Base-by-base conservation (phyloP, 176 grass and related monocot species). In the Melocanna baccifera region DNA sequence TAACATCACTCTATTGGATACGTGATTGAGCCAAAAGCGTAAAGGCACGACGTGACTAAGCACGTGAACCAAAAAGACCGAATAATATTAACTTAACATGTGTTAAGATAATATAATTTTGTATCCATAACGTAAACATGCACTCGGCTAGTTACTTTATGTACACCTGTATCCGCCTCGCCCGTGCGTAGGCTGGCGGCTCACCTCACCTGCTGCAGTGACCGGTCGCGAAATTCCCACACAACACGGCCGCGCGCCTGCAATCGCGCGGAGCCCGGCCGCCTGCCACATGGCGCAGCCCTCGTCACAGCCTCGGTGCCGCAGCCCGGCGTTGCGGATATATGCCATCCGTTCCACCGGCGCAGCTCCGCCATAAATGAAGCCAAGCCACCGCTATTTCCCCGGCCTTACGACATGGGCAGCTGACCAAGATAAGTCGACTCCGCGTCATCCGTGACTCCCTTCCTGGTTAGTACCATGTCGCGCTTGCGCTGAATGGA, bases 21-120 rank as follows among this genome's bases (percentile, higher is more conserved):
- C 4, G 2, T 36, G 4, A 36, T 0, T 4, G 4, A 36, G 34
- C 34, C 4, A 0, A 36, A 36, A 0, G 4, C 34, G 4, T 0
- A 0, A 4, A 36, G 34, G 4, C 4, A 36, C 0, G 34, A 34
- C 4, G 0, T 34, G 32, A 34, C 0, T 0, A 3, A 34, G 32
- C 3, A 4, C 0, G 2, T 34, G 4, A 2, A 4, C 0, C 32
- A 4, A 34, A 4, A 0, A 34, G 34, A 34, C 4, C 34, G 4
- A 34, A 34, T 34, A 34, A 34, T 36, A 0, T 36, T 36, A 0
- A 5, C 32, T 34, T 3, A 34, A 1, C 4, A 0, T 36, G 4
- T 5, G 34, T 0, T 36, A 36, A 36, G 4, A 5, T 36, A 36
- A 36, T 36, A 36, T 36, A 4, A 5, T 36, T 36, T 36, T 36